phyloP scores from a whole-genome alignment of 169 alveolate species.

The Plasmodium gonderi region DNA sequence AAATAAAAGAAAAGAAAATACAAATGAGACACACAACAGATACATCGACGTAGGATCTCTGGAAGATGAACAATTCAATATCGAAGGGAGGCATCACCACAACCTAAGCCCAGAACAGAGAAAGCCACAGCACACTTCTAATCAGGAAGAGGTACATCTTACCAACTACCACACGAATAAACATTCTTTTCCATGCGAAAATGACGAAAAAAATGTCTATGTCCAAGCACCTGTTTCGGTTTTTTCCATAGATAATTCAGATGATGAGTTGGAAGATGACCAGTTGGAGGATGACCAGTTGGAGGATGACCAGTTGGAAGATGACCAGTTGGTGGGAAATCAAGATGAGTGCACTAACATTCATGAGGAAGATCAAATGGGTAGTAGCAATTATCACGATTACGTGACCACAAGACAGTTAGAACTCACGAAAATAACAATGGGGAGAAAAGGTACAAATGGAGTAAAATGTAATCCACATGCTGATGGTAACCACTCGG shows the following conservation, averaged over 20 bases:
- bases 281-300: neutral
- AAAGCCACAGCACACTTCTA: neutral
- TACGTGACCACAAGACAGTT: neutral
- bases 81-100: neutral
- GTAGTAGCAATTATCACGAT: no score
- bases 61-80: neutral
- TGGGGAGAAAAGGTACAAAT: neutral
- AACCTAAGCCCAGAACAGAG: no score
- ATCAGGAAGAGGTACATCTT: neutral
- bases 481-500: neutral
- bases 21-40: neutral
- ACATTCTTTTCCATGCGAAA: neutral
- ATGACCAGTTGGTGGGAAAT: neutral
- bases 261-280: neutral
- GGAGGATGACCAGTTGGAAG: neutral
- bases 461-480: neutral
- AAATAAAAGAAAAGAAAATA: constrained; percentile 23
- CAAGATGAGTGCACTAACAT: neutral
- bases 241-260: constrained; percentile 24
- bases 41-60: constrained; percentile 14
- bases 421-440: neutral
- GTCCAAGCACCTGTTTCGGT: constrained; percentile 62
- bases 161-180: neutral
- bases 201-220: neutral
- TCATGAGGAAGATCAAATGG: neutral